A percentile compares a stretch with the other conserved stretches of the same genome.
Conservation (phyloP, 2,329 filamentous ascomycete species). For the Ophiocordyceps unilateralis region DNA sequence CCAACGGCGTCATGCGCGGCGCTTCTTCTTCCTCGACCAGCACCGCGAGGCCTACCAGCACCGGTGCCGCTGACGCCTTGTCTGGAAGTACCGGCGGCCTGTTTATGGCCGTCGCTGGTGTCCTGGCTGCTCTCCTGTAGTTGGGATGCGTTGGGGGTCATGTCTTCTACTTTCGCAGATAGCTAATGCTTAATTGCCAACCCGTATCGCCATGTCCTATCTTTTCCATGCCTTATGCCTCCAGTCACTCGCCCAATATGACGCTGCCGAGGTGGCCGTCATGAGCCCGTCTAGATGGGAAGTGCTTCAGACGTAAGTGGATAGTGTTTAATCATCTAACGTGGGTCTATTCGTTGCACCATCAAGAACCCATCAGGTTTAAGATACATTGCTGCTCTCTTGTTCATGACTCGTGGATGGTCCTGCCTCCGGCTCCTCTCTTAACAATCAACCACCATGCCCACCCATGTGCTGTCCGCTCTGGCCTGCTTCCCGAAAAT, state of each 20-base stretch:
- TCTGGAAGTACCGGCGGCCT: conserved; percentile 16
- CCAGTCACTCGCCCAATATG: no score
- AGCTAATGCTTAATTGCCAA: background rate
- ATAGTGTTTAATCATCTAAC: no score
- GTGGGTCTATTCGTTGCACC: no score
- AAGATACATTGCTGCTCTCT: background rate
- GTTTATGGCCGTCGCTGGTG: conserved; percentile 19
- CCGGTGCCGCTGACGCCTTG: conserved; percentile 9
- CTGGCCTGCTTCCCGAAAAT: background rate
- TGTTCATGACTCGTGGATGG: background rate
- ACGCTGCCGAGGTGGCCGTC: no score
- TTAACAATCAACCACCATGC: no score
- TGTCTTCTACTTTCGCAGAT: background rate
- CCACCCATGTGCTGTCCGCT: background rate
- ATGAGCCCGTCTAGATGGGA: no score
- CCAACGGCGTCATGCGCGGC: conserved; percentile 6
- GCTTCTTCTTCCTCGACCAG: conserved; percentile 2
- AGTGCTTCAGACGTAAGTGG: no score
- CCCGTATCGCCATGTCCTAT: no score
- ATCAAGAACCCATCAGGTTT: no score
- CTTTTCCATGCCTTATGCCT: no score
- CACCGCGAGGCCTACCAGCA: conserved; percentile 7
- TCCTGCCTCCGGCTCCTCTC: no score
- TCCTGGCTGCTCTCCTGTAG: conserved; percentile 19
- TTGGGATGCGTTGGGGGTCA: background rate